Conservation (phyloP, 495 filamentous ascomycete genomes). For the Neurospora sp. region DNA sequence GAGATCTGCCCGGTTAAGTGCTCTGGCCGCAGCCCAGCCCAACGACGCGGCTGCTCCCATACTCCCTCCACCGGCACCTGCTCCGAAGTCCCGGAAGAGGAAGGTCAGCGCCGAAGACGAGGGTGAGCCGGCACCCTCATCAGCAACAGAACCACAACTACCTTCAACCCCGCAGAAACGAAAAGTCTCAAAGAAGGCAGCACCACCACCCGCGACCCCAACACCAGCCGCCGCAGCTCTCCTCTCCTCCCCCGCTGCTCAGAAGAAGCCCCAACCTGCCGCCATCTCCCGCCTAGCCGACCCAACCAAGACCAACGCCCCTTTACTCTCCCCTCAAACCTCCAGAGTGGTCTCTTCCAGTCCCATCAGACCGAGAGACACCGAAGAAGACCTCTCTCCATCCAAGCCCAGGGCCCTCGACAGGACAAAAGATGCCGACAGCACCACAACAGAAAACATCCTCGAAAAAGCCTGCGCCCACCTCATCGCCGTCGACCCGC, state of each 20-base stretch:
- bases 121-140: not conserved
- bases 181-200: slow-evolving; percentile 12
- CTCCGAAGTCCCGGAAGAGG: slow-evolving; percentile 23
- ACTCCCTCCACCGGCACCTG: slow-evolving; percentile 8
- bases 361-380: slow-evolving; percentile 5
- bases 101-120: slow-evolving; percentile 19
- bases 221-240: slow-evolving; percentile 27
- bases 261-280: slow-evolving; percentile 24
- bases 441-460: slow-evolving; percentile 59
- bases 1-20: slow-evolving; percentile 48
- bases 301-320: slow-evolving; percentile 53
- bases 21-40: slow-evolving; percentile 20
- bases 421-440: slow-evolving; percentile 15
- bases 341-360: slow-evolving; percentile 54
- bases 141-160: slow-evolving; percentile 3
- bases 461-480: slow-evolving; percentile 71
- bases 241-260: slow-evolving; percentile 20
- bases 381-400: slow-evolving; percentile 40
- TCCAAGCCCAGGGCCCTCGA: slow-evolving; percentile 34
- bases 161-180: slow-evolving; percentile 28
- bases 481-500: slow-evolving; percentile 64
- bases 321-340: slow-evolving; percentile 69
- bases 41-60: slow-evolving; percentile 6
- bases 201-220: slow-evolving; percentile 26
- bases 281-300: slow-evolving; percentile 38